Base-by-base conservation (phyloP, 1,284 basidiomycete species). In the Neolentinus lepideus region DNA sequence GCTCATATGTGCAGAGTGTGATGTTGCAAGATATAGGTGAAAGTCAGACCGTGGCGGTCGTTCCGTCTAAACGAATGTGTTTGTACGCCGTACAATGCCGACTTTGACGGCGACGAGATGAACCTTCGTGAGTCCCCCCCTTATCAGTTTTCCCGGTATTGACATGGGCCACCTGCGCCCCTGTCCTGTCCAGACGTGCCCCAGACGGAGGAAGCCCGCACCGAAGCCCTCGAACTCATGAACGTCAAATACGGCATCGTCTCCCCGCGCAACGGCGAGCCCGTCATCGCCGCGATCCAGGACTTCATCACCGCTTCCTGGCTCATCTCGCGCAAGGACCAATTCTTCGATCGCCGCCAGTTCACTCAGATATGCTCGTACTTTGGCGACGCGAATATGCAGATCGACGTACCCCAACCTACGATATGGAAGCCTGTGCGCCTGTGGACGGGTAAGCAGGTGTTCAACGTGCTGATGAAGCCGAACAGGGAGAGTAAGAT, bases 71-170 rank as follows among this genome's bases (percentile, higher is more conserved):
- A 99, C 69, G 97, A 99, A 70, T 99, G 97, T 83, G 97, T 97
- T 9, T 99, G 97, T 72, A 96, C 94, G 54, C 97, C 97, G 1
- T 99, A 99, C 75, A 98, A 98, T 67, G 97, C 97, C 55, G 97
- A 99, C 75, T 99, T 99, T 66, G 97, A 99, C 68, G 97, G 97
- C 60, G 97, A 99, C 69, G 97, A 99, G 72, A 99, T 99, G 97
- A 99, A 99, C 72, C 78, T 99, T 65, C 95, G 93, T 94, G 64
- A 62, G 90, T 76, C 54, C 12, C 12, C 52, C 19, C 47, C 10
- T 25, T 50, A 12, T 52, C 3, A 12, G 4, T 8, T 46, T 11
- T n/a, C n/a, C 50, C 38, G n/a, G 6, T 21, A 2, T 38, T 54
- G 2, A 14, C 35, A n/a, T n/a, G n/a, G n/a, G n/a, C n/a, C n/a